Evolutionary conservation across 495 filamentous ascomycete species (phyloP).

Genomic region (Neurospora sublineolata): DNA sequence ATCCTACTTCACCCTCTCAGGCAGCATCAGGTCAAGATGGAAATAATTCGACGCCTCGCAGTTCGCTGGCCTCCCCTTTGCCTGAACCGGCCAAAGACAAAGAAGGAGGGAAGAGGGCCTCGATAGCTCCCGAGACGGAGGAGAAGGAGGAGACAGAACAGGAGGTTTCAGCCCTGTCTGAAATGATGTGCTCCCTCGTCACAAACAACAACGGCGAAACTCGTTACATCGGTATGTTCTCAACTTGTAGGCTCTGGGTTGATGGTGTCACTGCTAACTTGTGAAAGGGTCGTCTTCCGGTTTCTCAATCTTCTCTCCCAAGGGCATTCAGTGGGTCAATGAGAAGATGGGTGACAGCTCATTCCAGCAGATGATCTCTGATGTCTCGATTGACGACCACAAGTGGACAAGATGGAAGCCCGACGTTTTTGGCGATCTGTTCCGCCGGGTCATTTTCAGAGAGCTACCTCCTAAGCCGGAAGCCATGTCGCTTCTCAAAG

Average conservation of each 20-base stretch:
- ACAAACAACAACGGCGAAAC: constrained; percentile 95
- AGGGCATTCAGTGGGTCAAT: constrained; percentile 97
- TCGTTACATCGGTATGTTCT: constrained; percentile 74
- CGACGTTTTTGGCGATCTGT: constrained; percentile 89
- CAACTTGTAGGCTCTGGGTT: not conserved
- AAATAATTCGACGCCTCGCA: constrained; percentile 47
- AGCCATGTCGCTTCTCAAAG: constrained; percentile 70
- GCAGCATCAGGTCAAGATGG: constrained; percentile 31
- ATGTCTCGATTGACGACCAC: constrained; percentile 68
- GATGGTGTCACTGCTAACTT: constrained; percentile 13
- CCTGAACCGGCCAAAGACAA: constrained; percentile 43
- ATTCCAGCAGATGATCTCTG: constrained; percentile 92
- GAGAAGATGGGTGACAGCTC: constrained; percentile 91
- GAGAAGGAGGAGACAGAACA: constrained; percentile 61
- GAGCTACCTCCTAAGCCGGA: constrained; percentile 72
- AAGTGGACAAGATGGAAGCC: constrained; percentile 96
- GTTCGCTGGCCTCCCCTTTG: constrained; percentile 43
- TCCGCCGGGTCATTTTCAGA: constrained; percentile 71
- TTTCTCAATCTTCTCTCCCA: constrained; percentile 89
- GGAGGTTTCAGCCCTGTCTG: constrained; percentile 82
- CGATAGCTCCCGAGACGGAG: constrained; percentile 21
- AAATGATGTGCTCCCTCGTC: constrained; percentile 99
- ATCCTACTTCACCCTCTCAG: constrained; percentile 35
- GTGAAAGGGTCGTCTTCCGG: constrained; percentile 81
- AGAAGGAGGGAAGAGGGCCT: constrained; percentile 26